A percentile compares a stretch with the other conserved stretches of the same genome.
Conservation (phyloP, 108 stramenopile species). For the Asterionellopsis glacialis region DNA sequence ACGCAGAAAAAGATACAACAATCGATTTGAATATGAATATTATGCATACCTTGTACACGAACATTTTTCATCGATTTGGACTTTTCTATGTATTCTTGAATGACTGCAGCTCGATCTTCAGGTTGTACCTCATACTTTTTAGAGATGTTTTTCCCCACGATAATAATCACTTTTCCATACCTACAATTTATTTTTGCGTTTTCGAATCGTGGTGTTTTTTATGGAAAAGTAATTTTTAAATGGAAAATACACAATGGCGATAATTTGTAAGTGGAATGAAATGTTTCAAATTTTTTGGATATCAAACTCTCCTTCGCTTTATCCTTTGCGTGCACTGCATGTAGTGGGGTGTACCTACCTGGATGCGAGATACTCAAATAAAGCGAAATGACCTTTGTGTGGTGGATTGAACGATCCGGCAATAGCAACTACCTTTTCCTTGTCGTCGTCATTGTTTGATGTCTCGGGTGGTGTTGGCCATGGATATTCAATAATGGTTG, state of each 20-base stretch:
- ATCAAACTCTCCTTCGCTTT: too few species aligned
- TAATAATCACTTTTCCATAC: constrained; percentile 65
- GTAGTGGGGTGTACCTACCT: constrained; percentile 16
- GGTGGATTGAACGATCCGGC: constrained; percentile 88
- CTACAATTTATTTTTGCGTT: constrained; percentile 22
- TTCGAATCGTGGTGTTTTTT: too few species aligned
- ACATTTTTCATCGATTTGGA: constrained; percentile 32
- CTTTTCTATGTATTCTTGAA: constrained; percentile 32
- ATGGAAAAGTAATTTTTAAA: too few species aligned
- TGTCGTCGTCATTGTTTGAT: constrained; percentile 17
- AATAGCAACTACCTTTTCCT: constrained; percentile 46
- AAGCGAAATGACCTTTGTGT: constrained; percentile 73
- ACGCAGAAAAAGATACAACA: too few species aligned
- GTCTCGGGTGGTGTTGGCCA: constrained; percentile 10
- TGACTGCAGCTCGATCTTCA: constrained; percentile 52
- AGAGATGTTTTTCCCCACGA: constrained; percentile 75
- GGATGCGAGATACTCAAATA: constrained; percentile 68
- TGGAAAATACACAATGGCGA: not conserved
- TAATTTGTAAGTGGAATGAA: not conserved
- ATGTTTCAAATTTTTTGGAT: too few species aligned
- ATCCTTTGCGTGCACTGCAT: too few species aligned
- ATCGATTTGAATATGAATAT: too few species aligned
- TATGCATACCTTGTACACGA: constrained; percentile 47
- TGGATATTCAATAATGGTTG: constrained; percentile 24
- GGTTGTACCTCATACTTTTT: constrained; percentile 75